Conservation (phyloP, 164 flowering plant species). For the Piper betle region DNA sequence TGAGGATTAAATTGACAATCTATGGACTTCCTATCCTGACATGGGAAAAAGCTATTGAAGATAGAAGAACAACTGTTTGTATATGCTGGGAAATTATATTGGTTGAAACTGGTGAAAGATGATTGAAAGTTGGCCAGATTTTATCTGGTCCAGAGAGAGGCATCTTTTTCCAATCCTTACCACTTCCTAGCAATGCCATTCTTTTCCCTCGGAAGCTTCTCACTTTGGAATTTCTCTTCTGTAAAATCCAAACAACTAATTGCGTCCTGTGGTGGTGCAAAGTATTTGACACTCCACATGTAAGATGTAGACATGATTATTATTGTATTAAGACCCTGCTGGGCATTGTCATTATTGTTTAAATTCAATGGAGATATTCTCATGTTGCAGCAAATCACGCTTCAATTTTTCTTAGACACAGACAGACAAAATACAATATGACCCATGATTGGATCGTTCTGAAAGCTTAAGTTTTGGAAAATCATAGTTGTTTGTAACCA, state of each 20-base stretch:
- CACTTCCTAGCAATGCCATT: conserved; percentile 20
- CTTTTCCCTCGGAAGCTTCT: conserved; percentile 9
- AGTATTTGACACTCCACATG: conserved; percentile 16
- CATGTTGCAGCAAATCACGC: background rate
- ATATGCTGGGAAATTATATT: conserved; percentile 19
- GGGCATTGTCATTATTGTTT: background rate
- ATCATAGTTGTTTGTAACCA: conserved; percentile 28
- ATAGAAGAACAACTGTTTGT: conserved; percentile 16
- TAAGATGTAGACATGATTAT: conserved; percentile 18
- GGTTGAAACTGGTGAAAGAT: conserved; percentile 3
- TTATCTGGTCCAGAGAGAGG: background rate
- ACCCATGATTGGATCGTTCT: conserved; percentile 5
- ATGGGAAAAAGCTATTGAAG: background rate
- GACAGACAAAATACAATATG: background rate
- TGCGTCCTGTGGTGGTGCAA: conserved; percentile 17
- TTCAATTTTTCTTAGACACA: background rate
- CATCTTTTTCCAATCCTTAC: conserved; percentile 2
- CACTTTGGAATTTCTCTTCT: conserved; percentile 15
- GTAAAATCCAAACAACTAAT: conserved; percentile 32
- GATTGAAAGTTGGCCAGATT: too few species aligned
- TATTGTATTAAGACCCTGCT: background rate
- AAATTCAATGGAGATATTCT: background rate
- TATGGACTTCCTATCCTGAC: conserved; percentile 7
- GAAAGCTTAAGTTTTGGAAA: conserved; percentile 15
- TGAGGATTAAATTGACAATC: conserved; percentile 23